Evolutionary conservation across 2,329 filamentous ascomycete species (phyloP).

Genomic region (Trichoderma sp.): DNA sequence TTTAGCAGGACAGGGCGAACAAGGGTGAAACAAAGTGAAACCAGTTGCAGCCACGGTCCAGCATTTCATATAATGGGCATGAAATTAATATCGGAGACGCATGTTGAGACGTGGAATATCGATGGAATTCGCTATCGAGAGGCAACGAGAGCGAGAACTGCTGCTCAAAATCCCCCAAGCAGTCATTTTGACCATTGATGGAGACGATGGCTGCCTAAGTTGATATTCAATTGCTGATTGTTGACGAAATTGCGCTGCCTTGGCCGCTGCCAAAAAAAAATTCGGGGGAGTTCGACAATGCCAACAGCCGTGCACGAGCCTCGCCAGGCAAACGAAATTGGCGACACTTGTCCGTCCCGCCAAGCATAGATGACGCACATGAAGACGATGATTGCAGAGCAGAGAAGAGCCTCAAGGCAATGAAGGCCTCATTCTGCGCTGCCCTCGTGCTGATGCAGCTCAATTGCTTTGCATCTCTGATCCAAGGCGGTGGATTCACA

Average conservation of each 20-base stretch:
- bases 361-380: background rate
- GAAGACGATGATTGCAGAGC: background rate
- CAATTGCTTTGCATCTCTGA: background rate
- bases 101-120: no score
- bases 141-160: background rate
- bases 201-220: background rate
- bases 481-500: background rate
- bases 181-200: background rate
- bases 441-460: background rate
- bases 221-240: background rate
- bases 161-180: background rate
- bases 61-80: background rate
- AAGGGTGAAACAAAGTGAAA: constrained; percentile 7
- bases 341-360: background rate
- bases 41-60: background rate
- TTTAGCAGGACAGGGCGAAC: background rate
- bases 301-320: background rate
- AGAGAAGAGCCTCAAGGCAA: background rate
- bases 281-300: background rate
- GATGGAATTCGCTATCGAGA: no score
- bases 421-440: background rate
- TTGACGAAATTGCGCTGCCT: background rate
- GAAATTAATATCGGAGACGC: background rate
- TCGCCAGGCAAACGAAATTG: background rate
- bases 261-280: background rate